Evolutionary conservation across 2,329 filamentous ascomycete genomes (phyloP), one percentile per base, ranked within the genome.

Genomic region (Phialemoniopsis sp.): DNA sequence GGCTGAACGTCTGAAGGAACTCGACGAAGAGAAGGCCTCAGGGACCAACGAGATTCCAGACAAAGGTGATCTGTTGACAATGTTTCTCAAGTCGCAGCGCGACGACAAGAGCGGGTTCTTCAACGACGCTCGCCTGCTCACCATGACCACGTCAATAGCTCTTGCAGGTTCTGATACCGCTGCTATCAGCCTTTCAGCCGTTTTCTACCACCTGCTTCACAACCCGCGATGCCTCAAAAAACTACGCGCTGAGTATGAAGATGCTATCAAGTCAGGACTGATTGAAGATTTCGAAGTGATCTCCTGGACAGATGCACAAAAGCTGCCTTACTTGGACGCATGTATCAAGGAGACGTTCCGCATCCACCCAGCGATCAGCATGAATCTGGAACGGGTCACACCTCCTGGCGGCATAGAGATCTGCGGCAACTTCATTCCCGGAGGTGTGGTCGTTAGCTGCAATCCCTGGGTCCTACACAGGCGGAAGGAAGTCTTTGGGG

Each of bases 131-230:
- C 36, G 13, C 13, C 7, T 14, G n/a, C 37, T 38, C 56, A 3
- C 59, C 6, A 6, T 32, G 13, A 13, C 30, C 6, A 8, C 5
- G 5, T 32, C 30, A 13, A 6, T 32, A 6, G 13, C 13, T 6
- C n/a, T 76, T 39, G 80, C 80, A 0, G 80, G 80, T 5, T 76
- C 70, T 3, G 81, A 85, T 55, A 85, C 81, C 3, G 85, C 81
- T 0, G 80, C 77, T 15, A 83, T 85, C 51, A 72, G 67, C 26
- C 60, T 85, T 0, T 71, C 69, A 10, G 68, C 76, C 3, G 65
- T 84, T 3, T 77, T 85, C 50, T 84, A 84, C 58, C 73, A 77
- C 56, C 56, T 83, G 8, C 62, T 83, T 30, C 76, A 73, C 52
- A 67, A 80, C 44, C 75, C 74, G 0, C 39, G 47, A 1, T 62